phyloP scores from a whole-genome alignment of 495 filamentous ascomycete species.

The Lophiostoma macrostomum region DNA sequence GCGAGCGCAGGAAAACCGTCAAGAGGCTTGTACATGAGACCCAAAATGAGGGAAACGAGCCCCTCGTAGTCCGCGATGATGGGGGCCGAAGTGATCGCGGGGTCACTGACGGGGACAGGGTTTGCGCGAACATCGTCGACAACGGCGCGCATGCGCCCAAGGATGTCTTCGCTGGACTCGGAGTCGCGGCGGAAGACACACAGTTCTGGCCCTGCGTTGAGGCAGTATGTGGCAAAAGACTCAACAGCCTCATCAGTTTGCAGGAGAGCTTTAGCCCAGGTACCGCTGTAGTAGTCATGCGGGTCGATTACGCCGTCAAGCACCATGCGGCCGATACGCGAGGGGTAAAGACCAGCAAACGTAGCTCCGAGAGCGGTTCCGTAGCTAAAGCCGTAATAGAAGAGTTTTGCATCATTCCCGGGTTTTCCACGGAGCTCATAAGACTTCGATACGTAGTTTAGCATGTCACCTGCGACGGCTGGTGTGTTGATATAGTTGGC shows the following conservation, averaged over 20 bases:
- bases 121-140: no score
- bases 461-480: slow-evolving; percentile 49
- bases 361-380: slow-evolving; percentile 40
- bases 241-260: slow-evolving; percentile 6
- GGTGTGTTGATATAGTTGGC: slow-evolving; percentile 46
- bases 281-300: slow-evolving; percentile 32
- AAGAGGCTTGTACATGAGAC: no score
- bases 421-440: slow-evolving; percentile 37
- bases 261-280: background rate
- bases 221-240: slow-evolving; percentile 15
- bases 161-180: slow-evolving; percentile 42
- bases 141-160: no score
- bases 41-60: no score
- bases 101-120: no score
- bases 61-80: no score
- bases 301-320: slow-evolving; percentile 53
- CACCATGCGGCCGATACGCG: slow-evolving; percentile 48
- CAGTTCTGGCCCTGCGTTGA: slow-evolving; percentile 4
- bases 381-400: slow-evolving; percentile 36
- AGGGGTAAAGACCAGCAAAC: slow-evolving; percentile 52
- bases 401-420: slow-evolving; percentile 27
- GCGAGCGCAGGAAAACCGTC: no score
- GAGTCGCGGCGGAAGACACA: slow-evolving; percentile 14
- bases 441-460: slow-evolving; percentile 49
- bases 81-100: no score